Base-by-base conservation (phyloP, 371 early-diverging fungal genomes). In the Mortierella sp. region DNA sequence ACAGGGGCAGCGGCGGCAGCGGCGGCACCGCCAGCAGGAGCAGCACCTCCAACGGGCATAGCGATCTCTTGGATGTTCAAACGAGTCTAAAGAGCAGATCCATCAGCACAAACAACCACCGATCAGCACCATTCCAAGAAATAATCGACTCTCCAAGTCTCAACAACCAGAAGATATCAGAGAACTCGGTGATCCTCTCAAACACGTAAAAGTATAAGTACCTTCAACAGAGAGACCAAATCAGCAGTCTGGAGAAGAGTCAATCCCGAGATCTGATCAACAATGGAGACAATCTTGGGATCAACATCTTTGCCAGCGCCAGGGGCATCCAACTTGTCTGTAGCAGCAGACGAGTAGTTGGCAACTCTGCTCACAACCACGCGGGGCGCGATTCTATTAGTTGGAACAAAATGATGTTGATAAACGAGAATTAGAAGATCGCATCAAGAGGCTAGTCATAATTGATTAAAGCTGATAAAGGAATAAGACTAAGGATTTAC, bases 31-130 rank as follows among this genome's bases (percentile, higher is more conserved):
- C 52, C 89, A 39, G 39, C 88, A 52, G 92, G 90, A 77, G 93
- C 86, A 60, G 89, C 86, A 24, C 91, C 91, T 49, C 87, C 89
- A 24, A 93, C 88, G 62, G 98, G 96, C 90, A 97, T 92, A 51
- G 94, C 94, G 74, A 95, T 90, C 84, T 97, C 97, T 81, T 93
- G 90, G 77, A 98, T 98, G 87, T 98, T 98, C 72, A 97, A 88
- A 61, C 93, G 91, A 40, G 90, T 86, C 96, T 95, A 87, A 43
- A 47, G 5, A 2, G 20, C 49, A 20, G 20, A 18, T 47, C 14
- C 43, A 6, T 43, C 9, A 43, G 14, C 43, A 6, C 14, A 43
- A 14, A 30, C 30, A 30, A 14, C 43, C 43, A 40, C 12, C 43
- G 14, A 14, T 40, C 43, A 40, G 14, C 5, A 11, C 14, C 14